Base-by-base conservation (phyloP, 768 basidiomycete species). In the Pulveroboletus sp. region DNA sequence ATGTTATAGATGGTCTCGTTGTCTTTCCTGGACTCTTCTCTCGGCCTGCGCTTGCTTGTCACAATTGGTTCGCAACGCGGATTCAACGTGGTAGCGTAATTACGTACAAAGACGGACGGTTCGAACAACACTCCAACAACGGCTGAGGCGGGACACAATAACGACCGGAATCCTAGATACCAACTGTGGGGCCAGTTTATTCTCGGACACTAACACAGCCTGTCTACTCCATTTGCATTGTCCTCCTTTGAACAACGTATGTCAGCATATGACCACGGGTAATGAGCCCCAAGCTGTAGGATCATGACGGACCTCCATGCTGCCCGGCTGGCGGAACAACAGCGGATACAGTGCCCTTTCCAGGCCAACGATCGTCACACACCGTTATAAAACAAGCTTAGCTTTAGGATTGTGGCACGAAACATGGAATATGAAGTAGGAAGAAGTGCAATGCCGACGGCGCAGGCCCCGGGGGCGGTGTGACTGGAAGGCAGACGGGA, bases 11-110 rank as follows among this genome's bases (percentile, higher is more conserved):
- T 41, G 52, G 32, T 35, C 48, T 54, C 24, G 49, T 32, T 47
- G 22, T 36, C 32, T 23, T 35, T 19, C 19, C 22, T 20, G n/a
- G n/a, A n/a, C 12, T 29, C 27, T 12, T 29, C 27, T 29, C 6
- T 29, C 27, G 6, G 27, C 27, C 12, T 44, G 20, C 20, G 27
- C 29, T 19, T 39, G 29, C 40, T 55, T 23, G 35, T 42, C 49
- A 30, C 39, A 11, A 39, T 17, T 27, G 38, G 32, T 16, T 57
- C 23, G 44, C 44, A 43, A 30, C 38, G 62, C 51, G 50, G 49
- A 29, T 44, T 59, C 57, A 53, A 53, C 63, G 62, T 67, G 63
- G 60, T 45, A 43, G 36, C 46, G 11, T 47, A n/a, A 52, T 64
- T 66, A 64, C 64, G 63, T 64, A 65, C 41, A 32, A 17, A 34